Percentiles rank a stretch among this genome's conserved stretches.
These are phyloP conservation scores for Fusarium sp. DNA, from an alignment of 2,329 filamentous ascomycete species.

Conservation along the genomic window DNA sequence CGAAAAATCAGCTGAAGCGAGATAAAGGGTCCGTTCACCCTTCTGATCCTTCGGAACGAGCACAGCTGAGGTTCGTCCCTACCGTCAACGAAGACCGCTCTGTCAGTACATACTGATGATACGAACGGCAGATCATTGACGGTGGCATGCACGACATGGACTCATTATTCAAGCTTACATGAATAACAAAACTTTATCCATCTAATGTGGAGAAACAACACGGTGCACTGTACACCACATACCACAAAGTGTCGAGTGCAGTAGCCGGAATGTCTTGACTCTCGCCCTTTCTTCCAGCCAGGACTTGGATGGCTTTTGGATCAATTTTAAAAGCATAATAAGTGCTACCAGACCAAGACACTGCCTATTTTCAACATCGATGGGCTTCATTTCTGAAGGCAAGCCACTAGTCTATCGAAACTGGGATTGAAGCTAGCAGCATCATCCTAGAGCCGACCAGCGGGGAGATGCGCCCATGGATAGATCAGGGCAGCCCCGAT, in stretches of 20 bases:
- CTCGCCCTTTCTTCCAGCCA: conserved; percentile 9
- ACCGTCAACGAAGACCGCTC: conserved; percentile 7
- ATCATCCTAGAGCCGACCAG: conserved; percentile 35
- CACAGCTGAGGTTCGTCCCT: conserved; percentile 19
- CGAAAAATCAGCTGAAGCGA: conserved; percentile 31
- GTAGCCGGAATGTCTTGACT: conserved; percentile 24
- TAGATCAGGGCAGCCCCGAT: conserved; percentile 20
- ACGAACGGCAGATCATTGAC: conserved; percentile 20
- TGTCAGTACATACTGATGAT: not conserved
- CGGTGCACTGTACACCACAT: not conserved
- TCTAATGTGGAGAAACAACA: conserved; percentile 25
- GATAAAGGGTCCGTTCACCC: conserved; percentile 37
- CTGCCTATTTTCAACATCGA: conserved; percentile 22
- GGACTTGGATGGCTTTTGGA: conserved; percentile 1
- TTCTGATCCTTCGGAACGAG: conserved; percentile 11
- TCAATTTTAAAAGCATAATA: conserved; percentile 2
- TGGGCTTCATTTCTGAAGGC: conserved; percentile 27
- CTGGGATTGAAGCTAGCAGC: conserved; percentile 29
- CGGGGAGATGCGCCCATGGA: conserved; percentile 36
- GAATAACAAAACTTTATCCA: conserved; percentile 29
- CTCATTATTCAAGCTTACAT: conserved; percentile 32
- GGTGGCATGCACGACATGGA: conserved; percentile 36
- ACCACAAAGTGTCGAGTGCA: not conserved
- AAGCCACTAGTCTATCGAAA: conserved; percentile 35
- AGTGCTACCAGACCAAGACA: conserved; percentile 6